phyloP scores from a whole-genome alignment of 2,329 filamentous ascomycete species.

The Chaetothyriales sp. region DNA sequence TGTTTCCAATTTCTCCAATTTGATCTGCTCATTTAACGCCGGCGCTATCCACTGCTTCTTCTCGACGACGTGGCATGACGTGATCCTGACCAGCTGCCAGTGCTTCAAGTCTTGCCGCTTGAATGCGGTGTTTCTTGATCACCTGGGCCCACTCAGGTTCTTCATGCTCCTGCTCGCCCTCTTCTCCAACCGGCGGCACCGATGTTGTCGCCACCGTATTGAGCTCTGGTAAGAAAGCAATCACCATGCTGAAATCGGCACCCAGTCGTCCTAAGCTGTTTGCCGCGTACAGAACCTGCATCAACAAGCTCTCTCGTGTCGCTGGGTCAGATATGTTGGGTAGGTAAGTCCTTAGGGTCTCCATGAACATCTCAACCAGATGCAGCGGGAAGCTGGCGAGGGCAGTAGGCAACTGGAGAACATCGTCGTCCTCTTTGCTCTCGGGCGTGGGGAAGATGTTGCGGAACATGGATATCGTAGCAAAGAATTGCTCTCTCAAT shows the following conservation, averaged over 20 bases:
- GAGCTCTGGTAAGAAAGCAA: conserved; percentile 41
- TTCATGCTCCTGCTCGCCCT: conserved; percentile 56
- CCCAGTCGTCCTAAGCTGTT: conserved; percentile 80
- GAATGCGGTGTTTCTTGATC: conserved; percentile 19
- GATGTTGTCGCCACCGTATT: conserved; percentile 27
- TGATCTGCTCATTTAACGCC: conserved; percentile 1
- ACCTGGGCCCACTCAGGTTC: conserved; percentile 18
- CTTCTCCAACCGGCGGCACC: conserved; percentile 27
- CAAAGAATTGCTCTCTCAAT: conserved; percentile 93
- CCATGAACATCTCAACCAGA: conserved; percentile 65
- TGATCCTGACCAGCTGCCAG: conserved; percentile 15
- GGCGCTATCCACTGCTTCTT: neutral
- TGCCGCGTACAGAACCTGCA: conserved; percentile 34
- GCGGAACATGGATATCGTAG: conserved; percentile 85
- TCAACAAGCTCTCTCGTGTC: conserved; percentile 41
- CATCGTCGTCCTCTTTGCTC: conserved; percentile 17
- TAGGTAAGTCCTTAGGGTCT: conserved; percentile 37
- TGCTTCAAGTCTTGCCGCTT: conserved; percentile 17
- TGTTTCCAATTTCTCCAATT: neutral
- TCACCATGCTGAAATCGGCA: conserved; percentile 80
- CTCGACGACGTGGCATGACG: neutral
- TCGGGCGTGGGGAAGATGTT: conserved; percentile 58
- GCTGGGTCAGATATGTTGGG: conserved; percentile 18
- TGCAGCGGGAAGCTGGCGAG: conserved; percentile 74
- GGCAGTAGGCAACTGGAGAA: conserved; percentile 53